Base-by-base conservation (phyloP, 2,329 filamentous ascomycete species). In the Daldinia sp. region DNA sequence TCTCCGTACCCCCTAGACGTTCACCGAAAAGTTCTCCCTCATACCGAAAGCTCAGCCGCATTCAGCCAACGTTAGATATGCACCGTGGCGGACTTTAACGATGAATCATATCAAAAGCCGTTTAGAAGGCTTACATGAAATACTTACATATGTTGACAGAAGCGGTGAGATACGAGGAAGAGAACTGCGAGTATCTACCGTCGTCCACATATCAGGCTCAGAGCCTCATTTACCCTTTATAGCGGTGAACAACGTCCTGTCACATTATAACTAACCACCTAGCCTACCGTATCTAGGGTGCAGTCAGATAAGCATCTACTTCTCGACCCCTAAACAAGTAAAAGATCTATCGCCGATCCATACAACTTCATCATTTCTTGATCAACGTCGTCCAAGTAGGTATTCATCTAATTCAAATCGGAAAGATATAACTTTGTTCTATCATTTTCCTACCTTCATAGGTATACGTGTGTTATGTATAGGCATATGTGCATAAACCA, bases 201-300 rank as follows among this genome's bases (percentile, higher is more conserved):
- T 13, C 13, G 37, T 41, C 26, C 26, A 56, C 30, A 20, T 13
- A 28, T 33, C 51, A 26, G 35, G 26, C 18, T 42, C 7, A 35
- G 42, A 51, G 42, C 42, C 41, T 42, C 42, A 57, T 35, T 51
- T 28, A 18, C 26, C 44, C 2, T 33, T 56, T 44, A 10, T 6
- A 37, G 63, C 20, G 56, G n/a, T 10, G 6, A 4, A n/a, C 33
- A 51, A 57, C 10, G 56, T 56, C 56, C 50, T 26, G 18, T 13
- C 23, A 48, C 20, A 6, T 18, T 20, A 20, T 48, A 33, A 15
- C 13, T 33, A 51, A 33, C 6, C 30, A 9, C 26, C 1, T 9
- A 15, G 20, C 6, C 20, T 37, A 20, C 7, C 7, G 6, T 6
- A 53, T 37, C 5, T 1, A 48, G 20, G 6, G 28, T 33, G 6